A percentile compares a stretch with the other conserved stretches of the same genome.
Evolutionary conservation across 495 filamentous ascomycete species (phyloP).

Genomic region (Letharia lupina): DNA sequence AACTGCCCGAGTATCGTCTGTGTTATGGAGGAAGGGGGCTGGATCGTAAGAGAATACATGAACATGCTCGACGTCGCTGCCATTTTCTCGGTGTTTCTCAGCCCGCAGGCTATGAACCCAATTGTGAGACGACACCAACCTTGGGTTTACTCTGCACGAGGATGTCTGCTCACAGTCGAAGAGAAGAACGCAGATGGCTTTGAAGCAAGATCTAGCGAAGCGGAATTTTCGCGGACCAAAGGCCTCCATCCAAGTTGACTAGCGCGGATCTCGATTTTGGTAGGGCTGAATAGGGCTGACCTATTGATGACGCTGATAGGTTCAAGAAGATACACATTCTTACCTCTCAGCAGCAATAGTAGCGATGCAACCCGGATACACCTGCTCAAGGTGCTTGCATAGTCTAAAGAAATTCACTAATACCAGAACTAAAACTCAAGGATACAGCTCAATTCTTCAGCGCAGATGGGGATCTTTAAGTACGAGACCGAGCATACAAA

Average conservation of each 20-base stretch:
- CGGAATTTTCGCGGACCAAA: neutral
- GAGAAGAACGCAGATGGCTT: neutral
- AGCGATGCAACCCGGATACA: slow-evolving; percentile 18
- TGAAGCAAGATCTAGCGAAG: neutral
- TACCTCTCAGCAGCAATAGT: neutral
- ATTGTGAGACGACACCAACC: neutral
- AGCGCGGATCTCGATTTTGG: slow-evolving; percentile 1
- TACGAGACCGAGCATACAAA: slow-evolving; percentile 1
- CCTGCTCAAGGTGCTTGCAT: slow-evolving; percentile 24
- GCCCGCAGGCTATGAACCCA: slow-evolving; percentile 9
- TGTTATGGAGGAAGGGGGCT: slow-evolving; percentile 77
- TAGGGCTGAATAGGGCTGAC: slow-evolving; percentile 10
- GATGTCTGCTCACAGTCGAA: neutral
- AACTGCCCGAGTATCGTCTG: slow-evolving; percentile 92
- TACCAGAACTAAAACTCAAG: neutral
- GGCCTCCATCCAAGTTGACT: neutral
- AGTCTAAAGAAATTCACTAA: slow-evolving; percentile 10
- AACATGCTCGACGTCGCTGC: slow-evolving; percentile 96
- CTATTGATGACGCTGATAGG: slow-evolving; percentile 10
- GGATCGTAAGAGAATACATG: slow-evolving; percentile 91
- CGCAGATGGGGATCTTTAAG: slow-evolving; percentile 1
- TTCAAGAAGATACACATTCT: neutral
- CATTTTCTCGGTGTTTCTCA: slow-evolving; percentile 53
- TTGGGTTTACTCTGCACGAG: neutral
- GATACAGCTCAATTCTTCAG: slow-evolving; percentile 3